phyloP scores from a whole-genome alignment of 1,139 yeast genomes.

The Pichia terricola region DNA sequence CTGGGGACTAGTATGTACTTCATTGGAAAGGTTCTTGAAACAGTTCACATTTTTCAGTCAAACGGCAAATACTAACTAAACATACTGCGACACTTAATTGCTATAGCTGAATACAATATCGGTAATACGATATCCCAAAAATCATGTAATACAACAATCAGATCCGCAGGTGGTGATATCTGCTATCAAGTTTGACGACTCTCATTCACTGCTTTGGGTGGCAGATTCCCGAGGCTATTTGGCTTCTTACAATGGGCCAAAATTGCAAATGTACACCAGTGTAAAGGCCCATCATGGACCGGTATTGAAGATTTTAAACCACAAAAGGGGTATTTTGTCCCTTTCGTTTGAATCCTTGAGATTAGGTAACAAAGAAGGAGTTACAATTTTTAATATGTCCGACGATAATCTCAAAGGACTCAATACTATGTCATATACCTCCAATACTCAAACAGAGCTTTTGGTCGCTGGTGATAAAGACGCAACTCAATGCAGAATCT shows the following conservation, averaged over 20 bases:
- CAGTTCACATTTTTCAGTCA: too few relatives aligned
- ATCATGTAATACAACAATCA: conserved; percentile 7
- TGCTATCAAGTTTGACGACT: conserved; percentile 54
- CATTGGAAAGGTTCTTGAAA: too few relatives aligned
- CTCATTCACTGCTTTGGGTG: conserved; percentile 72
- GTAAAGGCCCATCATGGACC: conserved; percentile 39
- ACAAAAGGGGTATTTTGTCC: conserved; percentile 50
- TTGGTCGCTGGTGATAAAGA: conserved; percentile 34
- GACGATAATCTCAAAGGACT: conserved; percentile 20
- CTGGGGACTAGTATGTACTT: conserved; percentile 33
- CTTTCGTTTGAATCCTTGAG: conserved; percentile 44
- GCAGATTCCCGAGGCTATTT: conserved; percentile 49
- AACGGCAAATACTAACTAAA: too few relatives aligned
- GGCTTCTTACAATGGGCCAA: conserved; percentile 23
- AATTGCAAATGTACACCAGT: conserved; percentile 38
- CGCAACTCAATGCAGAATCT: conserved; percentile 30
- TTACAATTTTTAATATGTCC: conserved; percentile 33
- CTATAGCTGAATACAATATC: conserved; percentile 5
- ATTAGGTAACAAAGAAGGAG: conserved; percentile 51
- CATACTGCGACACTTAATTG: too few relatives aligned
- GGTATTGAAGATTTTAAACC: conserved; percentile 41
- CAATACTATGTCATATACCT: conserved; percentile 25
- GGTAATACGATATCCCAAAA: conserved; percentile 16
- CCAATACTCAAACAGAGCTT: conserved; percentile 31
- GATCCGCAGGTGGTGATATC: conserved; percentile 18